Conservation (phyloP, 805 yeast species). For the Pichia kluyveri region DNA sequence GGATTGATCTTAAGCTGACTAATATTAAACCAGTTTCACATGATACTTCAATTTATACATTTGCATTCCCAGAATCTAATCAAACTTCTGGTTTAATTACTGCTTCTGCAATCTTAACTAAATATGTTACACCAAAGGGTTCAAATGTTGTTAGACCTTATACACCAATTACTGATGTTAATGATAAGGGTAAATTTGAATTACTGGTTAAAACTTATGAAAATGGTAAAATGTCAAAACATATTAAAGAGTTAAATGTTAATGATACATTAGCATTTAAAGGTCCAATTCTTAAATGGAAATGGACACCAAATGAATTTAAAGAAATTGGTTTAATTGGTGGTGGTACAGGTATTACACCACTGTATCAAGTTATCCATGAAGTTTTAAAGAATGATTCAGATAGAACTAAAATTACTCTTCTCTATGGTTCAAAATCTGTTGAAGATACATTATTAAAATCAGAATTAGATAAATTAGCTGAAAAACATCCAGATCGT, state of each 20-base stretch:
- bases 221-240: constrained; percentile 83
- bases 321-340: constrained; percentile 76
- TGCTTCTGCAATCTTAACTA: constrained; percentile 76
- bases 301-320: constrained; percentile 81
- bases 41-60: constrained; percentile 61
- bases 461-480: constrained; percentile 64
- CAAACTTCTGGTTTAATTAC: constrained; percentile 66
- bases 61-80: constrained; percentile 59
- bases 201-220: constrained; percentile 80
- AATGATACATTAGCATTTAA: constrained; percentile 83
- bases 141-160: constrained; percentile 78
- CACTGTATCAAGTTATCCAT: constrained; percentile 80
- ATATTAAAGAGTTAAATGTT: constrained; percentile 58
- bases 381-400: constrained; percentile 68
- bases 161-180: constrained; percentile 75
- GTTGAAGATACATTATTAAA: constrained; percentile 75
- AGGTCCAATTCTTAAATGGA: constrained; percentile 91
- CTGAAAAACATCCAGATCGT: constrained; percentile 64
- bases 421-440: constrained; percentile 73
- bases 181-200: constrained; percentile 64
- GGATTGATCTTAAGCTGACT: constrained; percentile 60
- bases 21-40: constrained; percentile 41
- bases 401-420: constrained; percentile 82
- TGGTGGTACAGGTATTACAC: constrained; percentile 97
- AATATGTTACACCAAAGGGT: constrained; percentile 77